Evolutionary conservation across 306 rosid genomes (phyloP).

Genomic region (Malus domestica): DNA sequence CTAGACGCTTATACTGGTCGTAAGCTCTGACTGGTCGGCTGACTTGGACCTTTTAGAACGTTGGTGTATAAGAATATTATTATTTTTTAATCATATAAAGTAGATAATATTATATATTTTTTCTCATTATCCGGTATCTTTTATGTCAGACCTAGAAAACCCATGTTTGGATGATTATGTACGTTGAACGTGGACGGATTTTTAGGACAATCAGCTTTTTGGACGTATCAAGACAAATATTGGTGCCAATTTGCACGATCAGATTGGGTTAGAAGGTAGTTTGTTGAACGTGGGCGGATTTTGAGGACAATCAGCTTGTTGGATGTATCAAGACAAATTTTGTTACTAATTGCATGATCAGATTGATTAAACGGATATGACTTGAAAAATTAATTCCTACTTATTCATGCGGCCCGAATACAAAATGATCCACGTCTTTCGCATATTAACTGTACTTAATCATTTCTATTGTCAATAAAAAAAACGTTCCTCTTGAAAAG

Average conservation of each 20-base stretch:
- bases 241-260: not conserved
- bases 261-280: no score
- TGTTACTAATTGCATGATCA: no score
- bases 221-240: not conserved
- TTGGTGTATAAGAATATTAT: no score
- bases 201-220: not conserved
- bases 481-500: no score
- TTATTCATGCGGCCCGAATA: not conserved
- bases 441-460: not conserved
- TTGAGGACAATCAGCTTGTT: no score
- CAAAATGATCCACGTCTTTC: not conserved
- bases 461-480: not conserved
- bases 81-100: not conserved
- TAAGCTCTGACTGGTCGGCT: no score
- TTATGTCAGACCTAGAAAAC: not conserved
- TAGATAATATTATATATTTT: not conserved
- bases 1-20: no score
- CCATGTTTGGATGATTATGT: not conserved
- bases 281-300: no score
- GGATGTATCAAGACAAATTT: no score
- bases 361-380: not conserved
- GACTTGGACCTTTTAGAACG: no score
- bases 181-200: not conserved
- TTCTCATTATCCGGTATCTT: not conserved
- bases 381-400: not conserved